Evolutionary conservation across 2,329 filamentous ascomycete species (phyloP), one percentile per base, ranked within the genome.

Genomic region (Phyllachora maydis): DNA sequence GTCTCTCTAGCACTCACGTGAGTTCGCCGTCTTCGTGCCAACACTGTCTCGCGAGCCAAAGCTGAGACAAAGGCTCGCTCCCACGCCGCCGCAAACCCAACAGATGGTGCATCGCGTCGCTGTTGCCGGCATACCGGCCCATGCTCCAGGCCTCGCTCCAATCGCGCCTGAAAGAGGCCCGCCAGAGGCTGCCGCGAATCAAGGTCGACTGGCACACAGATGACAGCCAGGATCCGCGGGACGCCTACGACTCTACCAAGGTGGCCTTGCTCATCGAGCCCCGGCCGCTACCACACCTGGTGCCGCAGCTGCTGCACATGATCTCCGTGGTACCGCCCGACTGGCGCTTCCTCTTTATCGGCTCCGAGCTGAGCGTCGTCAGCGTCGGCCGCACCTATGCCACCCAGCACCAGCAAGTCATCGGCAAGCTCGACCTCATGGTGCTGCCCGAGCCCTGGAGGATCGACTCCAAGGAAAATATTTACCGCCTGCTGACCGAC

Each of bases 311-410:
- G 14, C 41, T 60, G 19, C 56, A 62, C 40, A 59, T 61, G 50
- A 52, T 57, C 16, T 42, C 50, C 4, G 54, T 61, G 12, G 52
- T 60, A 2, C 58, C 58, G 2, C 51, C 54, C 5, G 59, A 64
- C 35, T 65, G 59, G 59, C 52, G 50, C 21, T 60, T 63, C 36
- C 36, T 57, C 30, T 60, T 63, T 35, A 47, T 63, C 30, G 58
- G 59, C 24, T 54, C 57, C 16, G 46, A 50, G 16, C 41, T 50
- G 32, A 62, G 56, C 25, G 48, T 57, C 13, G 40, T 47, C 20
- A 48, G 45, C 30, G 41, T 65, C 7, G 46, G 46, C 13, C 43
- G 54, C 19, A 49, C 51, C 26, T 50, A 49, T 24, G 50, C 56
- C 13, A 52, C 56, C 23, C 50, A 54, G 34, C 47, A 56, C 29